Conservation (phyloP, 1,284 basidiomycete species). For the Cryptococcus depauperatus region DNA sequence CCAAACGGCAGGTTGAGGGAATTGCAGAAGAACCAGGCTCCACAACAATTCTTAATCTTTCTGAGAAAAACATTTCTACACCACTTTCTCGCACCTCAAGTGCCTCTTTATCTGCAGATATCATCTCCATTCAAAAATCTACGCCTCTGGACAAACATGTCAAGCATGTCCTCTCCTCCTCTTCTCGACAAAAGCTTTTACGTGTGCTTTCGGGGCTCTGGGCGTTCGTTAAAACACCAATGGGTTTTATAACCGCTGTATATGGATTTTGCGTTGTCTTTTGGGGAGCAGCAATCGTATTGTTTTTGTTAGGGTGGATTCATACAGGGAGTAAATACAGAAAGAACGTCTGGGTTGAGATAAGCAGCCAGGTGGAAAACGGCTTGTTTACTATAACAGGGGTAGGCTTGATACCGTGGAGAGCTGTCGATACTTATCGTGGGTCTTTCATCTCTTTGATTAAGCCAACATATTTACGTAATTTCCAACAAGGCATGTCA, state of each 20-base stretch:
- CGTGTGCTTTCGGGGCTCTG: slow-evolving; percentile 63
- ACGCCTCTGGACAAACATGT: slow-evolving; percentile 53
- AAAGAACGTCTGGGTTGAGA: slow-evolving; percentile 50
- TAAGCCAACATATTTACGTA: no score
- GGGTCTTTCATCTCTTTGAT: no score
- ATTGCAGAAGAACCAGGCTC: no score
- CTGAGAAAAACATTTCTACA: no score
- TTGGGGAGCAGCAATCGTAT: slow-evolving; percentile 75
- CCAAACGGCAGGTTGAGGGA: no score
- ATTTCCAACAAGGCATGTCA: slow-evolving; percentile 61
- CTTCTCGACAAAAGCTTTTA: slow-evolving; percentile 56
- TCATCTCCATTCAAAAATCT: not conserved
- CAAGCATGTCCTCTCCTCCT: slow-evolving; percentile 56
- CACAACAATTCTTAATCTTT: no score
- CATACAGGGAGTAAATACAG: slow-evolving; percentile 28
- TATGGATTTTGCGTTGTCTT: slow-evolving; percentile 72
- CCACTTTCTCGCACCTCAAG: slow-evolving; percentile 5
- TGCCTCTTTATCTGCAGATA: slow-evolving; percentile 8
- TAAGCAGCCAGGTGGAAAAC: slow-evolving; percentile 63
- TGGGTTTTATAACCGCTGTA: slow-evolving; percentile 61
- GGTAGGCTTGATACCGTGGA: slow-evolving; percentile 57
- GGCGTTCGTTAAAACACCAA: slow-evolving; percentile 69
- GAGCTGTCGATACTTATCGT: slow-evolving; percentile 70
- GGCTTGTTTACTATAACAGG: slow-evolving; percentile 73
- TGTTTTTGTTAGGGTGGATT: slow-evolving; percentile 54